These are phyloP conservation scores for Pseudoscleropodium purum DNA, from an alignment of 225 moss, liverwort and hornwort species.

Conservation along the genomic window DNA sequence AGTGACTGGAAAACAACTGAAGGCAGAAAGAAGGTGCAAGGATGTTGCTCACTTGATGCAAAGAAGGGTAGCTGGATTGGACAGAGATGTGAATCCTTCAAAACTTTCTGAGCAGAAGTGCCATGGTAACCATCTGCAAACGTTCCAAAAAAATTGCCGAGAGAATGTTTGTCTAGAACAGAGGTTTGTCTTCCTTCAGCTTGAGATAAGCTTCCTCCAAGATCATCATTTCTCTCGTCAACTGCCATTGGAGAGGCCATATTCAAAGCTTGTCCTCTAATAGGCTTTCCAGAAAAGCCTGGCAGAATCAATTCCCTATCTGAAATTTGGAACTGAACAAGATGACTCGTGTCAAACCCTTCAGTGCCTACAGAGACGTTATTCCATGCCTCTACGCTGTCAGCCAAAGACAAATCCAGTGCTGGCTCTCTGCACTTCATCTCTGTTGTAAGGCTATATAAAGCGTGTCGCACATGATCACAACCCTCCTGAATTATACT, in stretches of 20 bases:
- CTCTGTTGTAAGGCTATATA: constrained; percentile 16
- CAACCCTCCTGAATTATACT: constrained; percentile 33
- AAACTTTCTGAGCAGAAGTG: not conserved
- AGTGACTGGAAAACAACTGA: not conserved
- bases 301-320: constrained; percentile 3
- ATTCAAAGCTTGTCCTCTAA: constrained; percentile 25
- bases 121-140: constrained; percentile 2
- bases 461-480: constrained; percentile 25
- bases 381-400: constrained; percentile 45
- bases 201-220: not conserved
- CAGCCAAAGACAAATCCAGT: constrained; percentile 39
- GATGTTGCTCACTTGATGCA: constrained; percentile 17
- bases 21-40: not conserved
- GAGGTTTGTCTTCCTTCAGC: not conserved
- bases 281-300: constrained; percentile 10
- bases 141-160: constrained; percentile 44
- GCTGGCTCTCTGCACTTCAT: constrained; percentile 3
- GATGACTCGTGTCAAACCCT: constrained; percentile 1
- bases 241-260: not conserved
- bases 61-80: constrained; percentile 60
- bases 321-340: constrained; percentile 34
- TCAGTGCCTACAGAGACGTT: not conserved
- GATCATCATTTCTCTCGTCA: not conserved
- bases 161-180: constrained; percentile 5
- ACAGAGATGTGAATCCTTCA: constrained; percentile 44